These are phyloP conservation scores for Phytophthora brassicae DNA, from an alignment of 352 stramenopile species.

Conservation along the genomic window DNA sequence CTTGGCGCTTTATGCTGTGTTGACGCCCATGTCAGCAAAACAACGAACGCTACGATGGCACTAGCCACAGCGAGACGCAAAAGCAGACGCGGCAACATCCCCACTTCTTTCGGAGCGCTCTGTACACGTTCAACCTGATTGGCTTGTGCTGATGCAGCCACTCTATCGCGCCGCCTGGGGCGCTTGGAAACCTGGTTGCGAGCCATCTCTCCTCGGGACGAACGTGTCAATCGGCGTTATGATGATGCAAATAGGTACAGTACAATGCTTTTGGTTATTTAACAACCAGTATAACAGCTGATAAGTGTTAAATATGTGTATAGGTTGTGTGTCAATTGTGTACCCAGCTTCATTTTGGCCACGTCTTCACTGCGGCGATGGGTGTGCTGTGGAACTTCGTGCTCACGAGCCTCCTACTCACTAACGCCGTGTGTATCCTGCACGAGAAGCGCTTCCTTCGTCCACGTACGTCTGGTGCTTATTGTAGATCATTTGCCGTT, in stretches of 20 bases:
- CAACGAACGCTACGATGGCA: conserved; percentile 30
- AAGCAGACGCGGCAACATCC: conserved; percentile 35
- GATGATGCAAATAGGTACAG: conserved; percentile 7
- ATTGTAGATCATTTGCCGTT: neutral
- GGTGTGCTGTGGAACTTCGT: conserved; percentile 89
- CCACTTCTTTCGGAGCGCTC: conserved; percentile 8
- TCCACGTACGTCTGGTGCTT: conserved; percentile 50
- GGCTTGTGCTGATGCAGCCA: conserved; percentile 8
- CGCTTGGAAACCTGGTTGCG: conserved; percentile 20
- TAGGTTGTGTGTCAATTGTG: neutral
- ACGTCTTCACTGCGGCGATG: conserved; percentile 41
- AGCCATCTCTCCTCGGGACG: conserved; percentile 26
- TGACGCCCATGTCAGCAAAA: conserved; percentile 13
- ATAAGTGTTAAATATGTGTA: no score
- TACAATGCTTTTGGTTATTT: no score
- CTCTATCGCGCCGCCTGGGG: conserved; percentile 12
- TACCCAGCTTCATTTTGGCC: neutral
- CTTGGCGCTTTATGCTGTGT: conserved; percentile 10
- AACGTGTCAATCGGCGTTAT: conserved; percentile 14
- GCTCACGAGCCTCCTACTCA: conserved; percentile 83
- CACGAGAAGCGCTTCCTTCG: conserved; percentile 89
- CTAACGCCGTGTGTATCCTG: conserved; percentile 86
- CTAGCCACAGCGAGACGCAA: conserved; percentile 33
- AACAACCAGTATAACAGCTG: no score
- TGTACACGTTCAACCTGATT: conserved; percentile 9